Evolutionary conservation across 192 early-diverging fungal genomes (phyloP), one percentile per base, ranked within the genome.

Genomic region (Geosiphon pyriformis): DNA sequence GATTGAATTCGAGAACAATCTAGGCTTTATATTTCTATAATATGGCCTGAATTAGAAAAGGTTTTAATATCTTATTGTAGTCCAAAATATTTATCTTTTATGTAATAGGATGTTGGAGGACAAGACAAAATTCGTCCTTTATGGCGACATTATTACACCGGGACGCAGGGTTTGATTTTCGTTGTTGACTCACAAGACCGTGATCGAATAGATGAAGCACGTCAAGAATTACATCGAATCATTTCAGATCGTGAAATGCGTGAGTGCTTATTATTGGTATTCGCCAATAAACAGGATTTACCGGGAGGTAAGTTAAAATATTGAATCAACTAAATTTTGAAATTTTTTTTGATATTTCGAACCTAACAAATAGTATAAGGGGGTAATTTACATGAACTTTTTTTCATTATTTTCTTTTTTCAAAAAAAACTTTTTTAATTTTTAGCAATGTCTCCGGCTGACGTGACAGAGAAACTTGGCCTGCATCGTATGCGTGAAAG

Each of bases 381-480:
- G n/a, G n/a, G n/a, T n/a, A n/a, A n/a, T n/a, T n/a, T n/a, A n/a
- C n/a, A n/a, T n/a, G n/a, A n/a, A n/a, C n/a, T n/a, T n/a, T n/a
- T n/a, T n/a, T n/a, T n/a, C n/a, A 42, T 42, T 15, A 6, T 42
- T 6, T 42, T 42, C 37, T 6, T 42, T 42, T 42, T 17, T 18
- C 23, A 4, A 54, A 49, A 47, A 15, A 29, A 12, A 31, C 17
- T 22, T 26, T 37, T 42, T 23, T 48, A 56, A n/a, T 70, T 22
- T 20, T 59, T 67, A 80, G 94, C 93, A n/a, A 94, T 95, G 91
- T 88, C 91, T 11, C 92, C 90, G 7, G 90, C 94, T 51, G 95
- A 99, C 74, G 88, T 99, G 51, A 92, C 94, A 23, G 94, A 98
- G 71, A 83, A 83, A 59, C 78, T 99, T 35, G 94, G 92, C 4